These are phyloP conservation scores for Diacronema lutheri DNA, from an alignment of 78 protist species.

Conservation along the genomic window DNA sequence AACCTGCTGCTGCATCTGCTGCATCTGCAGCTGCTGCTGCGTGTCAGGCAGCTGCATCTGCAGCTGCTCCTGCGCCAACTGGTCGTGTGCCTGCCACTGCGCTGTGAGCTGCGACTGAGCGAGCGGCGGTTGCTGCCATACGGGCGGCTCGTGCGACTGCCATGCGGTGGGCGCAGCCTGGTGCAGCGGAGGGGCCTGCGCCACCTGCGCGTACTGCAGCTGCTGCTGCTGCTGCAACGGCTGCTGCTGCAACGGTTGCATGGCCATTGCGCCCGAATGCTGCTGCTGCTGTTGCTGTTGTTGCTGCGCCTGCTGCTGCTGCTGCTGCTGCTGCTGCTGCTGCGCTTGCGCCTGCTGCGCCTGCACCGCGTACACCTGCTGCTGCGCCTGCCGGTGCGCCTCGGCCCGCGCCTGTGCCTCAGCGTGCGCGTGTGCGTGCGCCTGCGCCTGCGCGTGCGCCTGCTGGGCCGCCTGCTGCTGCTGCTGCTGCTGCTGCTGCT, in stretches of 20 bases:
- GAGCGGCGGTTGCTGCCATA: neutral
- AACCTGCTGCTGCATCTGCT: neutral
- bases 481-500: neutral
- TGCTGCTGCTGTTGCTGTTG: too few species aligned
- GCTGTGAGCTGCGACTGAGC: neutral
- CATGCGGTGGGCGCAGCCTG: neutral
- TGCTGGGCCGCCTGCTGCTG: neutral
- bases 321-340: neutral
- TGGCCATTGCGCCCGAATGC: too few species aligned
- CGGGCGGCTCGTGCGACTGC: too few species aligned
- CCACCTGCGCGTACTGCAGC: neutral
- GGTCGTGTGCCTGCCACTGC: neutral
- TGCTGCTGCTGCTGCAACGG: neutral
- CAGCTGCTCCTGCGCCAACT: neutral
- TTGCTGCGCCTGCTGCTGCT: neutral
- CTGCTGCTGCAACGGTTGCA: too few species aligned
- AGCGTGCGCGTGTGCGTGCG: neutral
- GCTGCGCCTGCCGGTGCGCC: neutral
- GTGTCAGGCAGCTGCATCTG: neutral
- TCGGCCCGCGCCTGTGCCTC: neutral
- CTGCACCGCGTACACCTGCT: neutral
- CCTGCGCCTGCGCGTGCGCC: neutral
- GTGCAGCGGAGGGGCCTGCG: neutral
- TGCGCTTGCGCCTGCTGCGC: neutral
- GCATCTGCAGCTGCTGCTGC: neutral